Evolutionary conservation across 768 basidiomycete species (phyloP), one percentile per base, ranked within the genome.

Genomic region (Leucocoprinus leucothites): DNA sequence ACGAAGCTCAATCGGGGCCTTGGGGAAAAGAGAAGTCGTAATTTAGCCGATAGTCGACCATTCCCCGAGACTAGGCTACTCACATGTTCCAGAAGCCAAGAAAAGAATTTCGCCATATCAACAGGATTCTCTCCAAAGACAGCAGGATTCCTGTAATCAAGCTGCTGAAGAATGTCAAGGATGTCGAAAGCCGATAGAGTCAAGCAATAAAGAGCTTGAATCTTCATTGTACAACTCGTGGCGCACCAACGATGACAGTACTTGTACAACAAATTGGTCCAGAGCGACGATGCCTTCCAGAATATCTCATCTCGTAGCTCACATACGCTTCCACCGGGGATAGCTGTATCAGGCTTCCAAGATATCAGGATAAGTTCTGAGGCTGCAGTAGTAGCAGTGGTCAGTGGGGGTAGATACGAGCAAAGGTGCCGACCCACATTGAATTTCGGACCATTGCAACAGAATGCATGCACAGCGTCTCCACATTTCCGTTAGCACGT

Each of bases 1-100:
- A 26, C 50, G 50, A 28, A 51, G 50, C 9, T 51, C 50, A 3
- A 51, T 18, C 19, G 50, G 50, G n/a, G 50, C 26, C 50, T 51
- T 3, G 14, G 13, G 1, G 25, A 14, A 51, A 24, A 14, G 25
- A 3, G 18, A n/a, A 26, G 36, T 28, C 9, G 19, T 41, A 18
- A 42, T 21, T 11, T 11, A 31, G 31, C 31, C 6, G 11, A 11
- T 11, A 31, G 31, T 31, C 11, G 11, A 11, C 31, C 31, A 5
- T 11, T 31, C 31, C 5, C 11, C 31, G 31, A 5, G 26, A 26
- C n/a, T 16, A 2, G 40, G 25, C 16, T n/a, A 25, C 50, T n/a
- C 24, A 51, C 50, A 51, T 51, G 50, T 16, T 42, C 40, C 11
- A n/a, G 13, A 41, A 51, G 25, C 50, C 50, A 51, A 4, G 14